These are phyloP conservation scores for Curvularia eragrostidis DNA, from an alignment of 2,329 filamentous ascomycete genomes.

Conservation along the genomic window DNA sequence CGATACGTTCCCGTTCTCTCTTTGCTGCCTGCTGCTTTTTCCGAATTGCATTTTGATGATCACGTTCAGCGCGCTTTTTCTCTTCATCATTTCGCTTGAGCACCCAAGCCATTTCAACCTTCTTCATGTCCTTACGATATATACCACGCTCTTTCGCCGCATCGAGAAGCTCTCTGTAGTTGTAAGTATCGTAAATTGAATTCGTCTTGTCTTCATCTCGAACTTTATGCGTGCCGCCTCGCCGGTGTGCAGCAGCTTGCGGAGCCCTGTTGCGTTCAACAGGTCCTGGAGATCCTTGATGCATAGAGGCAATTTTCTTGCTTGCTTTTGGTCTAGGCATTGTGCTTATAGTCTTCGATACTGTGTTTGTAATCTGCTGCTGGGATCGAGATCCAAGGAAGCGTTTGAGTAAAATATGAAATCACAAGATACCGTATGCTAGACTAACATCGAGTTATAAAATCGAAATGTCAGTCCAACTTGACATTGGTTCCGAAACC, in stretches of 20 bases:
- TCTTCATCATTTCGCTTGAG: constrained; percentile 30
- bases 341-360: neutral
- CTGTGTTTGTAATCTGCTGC: neutral
- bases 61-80: constrained; percentile 14
- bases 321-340: constrained; percentile 26
- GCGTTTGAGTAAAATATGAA: neutral
- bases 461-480: neutral
- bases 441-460: no score
- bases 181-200: constrained; percentile 40
- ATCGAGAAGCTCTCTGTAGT: constrained; percentile 30
- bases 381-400: neutral
- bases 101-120: constrained; percentile 34
- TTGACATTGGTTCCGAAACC: neutral
- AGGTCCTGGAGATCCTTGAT: neutral
- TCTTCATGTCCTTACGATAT: constrained; percentile 43
- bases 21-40: constrained; percentile 18
- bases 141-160: constrained; percentile 28
- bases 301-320: constrained; percentile 6
- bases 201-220: constrained; percentile 35
- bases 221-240: constrained; percentile 42
- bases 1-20: constrained; percentile 19
- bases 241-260: constrained; percentile 28
- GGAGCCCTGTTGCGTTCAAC: constrained; percentile 13
- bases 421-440: neutral
- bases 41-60: constrained; percentile 19